Percentiles rank a stretch among this genome's conserved stretches.
Evolutionary conservation across 305 asterid genomes (phyloP).

Genomic region (Fraxinus floribunda): DNA sequence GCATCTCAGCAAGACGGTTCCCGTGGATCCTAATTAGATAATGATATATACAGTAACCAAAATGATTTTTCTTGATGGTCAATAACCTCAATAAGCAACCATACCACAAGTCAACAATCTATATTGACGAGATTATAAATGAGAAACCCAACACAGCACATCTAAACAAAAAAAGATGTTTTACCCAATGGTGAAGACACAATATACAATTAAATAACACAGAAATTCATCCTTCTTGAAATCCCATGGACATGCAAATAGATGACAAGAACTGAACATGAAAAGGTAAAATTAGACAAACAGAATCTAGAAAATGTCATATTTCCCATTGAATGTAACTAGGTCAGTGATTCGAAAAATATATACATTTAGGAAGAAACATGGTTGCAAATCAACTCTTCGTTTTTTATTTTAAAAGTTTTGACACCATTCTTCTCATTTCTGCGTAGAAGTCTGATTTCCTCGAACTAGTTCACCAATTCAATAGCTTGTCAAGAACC

Average conservation of each 20-base stretch:
- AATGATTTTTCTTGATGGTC: slow-evolving; percentile 16
- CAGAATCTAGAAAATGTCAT: slow-evolving; percentile 5
- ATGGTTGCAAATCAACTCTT: not conserved
- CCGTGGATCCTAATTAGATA: slow-evolving; percentile 70
- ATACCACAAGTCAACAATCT: slow-evolving; percentile 12
- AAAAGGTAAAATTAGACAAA: not conserved
- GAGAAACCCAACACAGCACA: not conserved
- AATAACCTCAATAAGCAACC: slow-evolving; percentile 5
- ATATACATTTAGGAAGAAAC: slow-evolving; percentile 5
- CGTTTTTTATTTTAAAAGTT: not conserved
- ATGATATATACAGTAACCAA: slow-evolving; percentile 21
- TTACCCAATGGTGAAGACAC: slow-evolving; percentile 4
- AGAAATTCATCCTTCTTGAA: not conserved
- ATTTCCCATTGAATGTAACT: slow-evolving; percentile 5
- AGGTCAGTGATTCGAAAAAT: slow-evolving; percentile 10
- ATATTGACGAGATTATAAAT: not conserved
- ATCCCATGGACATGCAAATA: not conserved
- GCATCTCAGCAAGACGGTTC: slow-evolving; percentile 94
- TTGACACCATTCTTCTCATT: not conserved
- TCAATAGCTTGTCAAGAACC: not conserved
- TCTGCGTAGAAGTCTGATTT: not conserved
- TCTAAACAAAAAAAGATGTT: not conserved
- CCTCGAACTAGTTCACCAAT: slow-evolving; percentile 2
- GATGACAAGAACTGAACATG: not conserved
- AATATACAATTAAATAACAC: slow-evolving; percentile 11